phyloP scores from a whole-genome alignment of 164 flowering plant species.

The Dillenia suffruticosa region DNA sequence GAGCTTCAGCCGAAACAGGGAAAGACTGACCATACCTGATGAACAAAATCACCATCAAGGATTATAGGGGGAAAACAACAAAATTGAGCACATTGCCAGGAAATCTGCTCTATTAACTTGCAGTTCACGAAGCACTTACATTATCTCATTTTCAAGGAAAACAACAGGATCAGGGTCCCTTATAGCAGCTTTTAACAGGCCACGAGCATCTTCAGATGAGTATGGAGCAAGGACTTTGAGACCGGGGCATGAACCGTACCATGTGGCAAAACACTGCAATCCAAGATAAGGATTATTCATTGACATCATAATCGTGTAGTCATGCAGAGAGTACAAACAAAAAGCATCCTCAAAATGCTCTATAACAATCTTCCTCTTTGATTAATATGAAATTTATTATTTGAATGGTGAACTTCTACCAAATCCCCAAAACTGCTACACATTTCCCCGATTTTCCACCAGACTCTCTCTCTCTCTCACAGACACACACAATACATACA shows the following conservation, averaged over 20 bases:
- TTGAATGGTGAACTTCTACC: too few relatives aligned
- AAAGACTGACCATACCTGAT: conserved; percentile 90
- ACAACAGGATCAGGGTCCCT: conserved; percentile 87
- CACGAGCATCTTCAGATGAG: conserved; percentile 92
- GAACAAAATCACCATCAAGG: conserved; percentile 5
- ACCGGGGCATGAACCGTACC: conserved; percentile 77
- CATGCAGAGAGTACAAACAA: too few relatives aligned
- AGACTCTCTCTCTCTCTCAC: too few relatives aligned
- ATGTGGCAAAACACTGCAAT: conserved; percentile 80
- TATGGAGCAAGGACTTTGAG: conserved; percentile 81
- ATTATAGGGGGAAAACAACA: background rate
- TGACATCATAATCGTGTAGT: too few relatives aligned
- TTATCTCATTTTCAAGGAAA: conserved; percentile 91
- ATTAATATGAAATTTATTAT: too few relatives aligned
- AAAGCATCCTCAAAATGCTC: too few relatives aligned
- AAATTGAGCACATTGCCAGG: background rate
- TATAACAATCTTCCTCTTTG: too few relatives aligned
- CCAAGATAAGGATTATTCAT: too few relatives aligned
- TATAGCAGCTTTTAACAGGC: conserved; percentile 78
- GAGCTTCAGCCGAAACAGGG: conserved; percentile 80
- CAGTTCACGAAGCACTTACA: conserved; percentile 44
- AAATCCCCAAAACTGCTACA: too few relatives aligned
- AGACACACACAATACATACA: too few relatives aligned
- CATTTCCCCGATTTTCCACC: too few relatives aligned
- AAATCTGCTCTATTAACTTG: too few relatives aligned